A percentile compares a stretch with the other conserved stretches of the same genome.
Evolutionary conservation across 352 stramenopile genomes (phyloP).

Genomic region (Phytophthora gonapodyides): DNA sequence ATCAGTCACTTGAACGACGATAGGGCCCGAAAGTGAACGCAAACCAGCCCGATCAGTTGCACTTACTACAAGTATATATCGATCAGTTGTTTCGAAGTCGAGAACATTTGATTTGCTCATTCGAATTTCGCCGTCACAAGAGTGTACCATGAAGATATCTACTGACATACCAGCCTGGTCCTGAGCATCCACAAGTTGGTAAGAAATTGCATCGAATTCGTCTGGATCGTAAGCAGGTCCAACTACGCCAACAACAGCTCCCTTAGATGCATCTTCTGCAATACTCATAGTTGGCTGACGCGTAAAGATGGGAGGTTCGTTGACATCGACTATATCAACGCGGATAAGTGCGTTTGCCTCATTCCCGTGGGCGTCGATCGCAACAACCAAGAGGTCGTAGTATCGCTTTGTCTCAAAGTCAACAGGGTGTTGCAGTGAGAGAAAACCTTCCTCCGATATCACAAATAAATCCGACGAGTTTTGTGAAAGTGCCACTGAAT

Average conservation of each 20-base stretch:
- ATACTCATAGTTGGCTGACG: slow-evolving; percentile 36
- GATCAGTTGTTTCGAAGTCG: slow-evolving; percentile 41
- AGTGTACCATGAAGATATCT: slow-evolving; percentile 58
- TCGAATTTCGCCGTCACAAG: slow-evolving; percentile 57
- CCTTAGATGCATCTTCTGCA: slow-evolving; percentile 42
- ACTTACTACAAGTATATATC: slow-evolving; percentile 39
- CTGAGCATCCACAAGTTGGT: slow-evolving; percentile 35
- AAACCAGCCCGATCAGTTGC: slow-evolving; percentile 56
- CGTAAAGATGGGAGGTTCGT: slow-evolving; percentile 52
- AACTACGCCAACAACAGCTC: slow-evolving; percentile 40
- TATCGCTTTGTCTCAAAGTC: slow-evolving; percentile 29
- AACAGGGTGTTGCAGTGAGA: slow-evolving; percentile 20
- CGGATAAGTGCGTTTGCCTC: slow-evolving; percentile 31
- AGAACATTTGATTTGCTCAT: slow-evolving; percentile 35
- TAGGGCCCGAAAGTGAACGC: slow-evolving; percentile 13
- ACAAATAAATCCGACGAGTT: slow-evolving; percentile 36
- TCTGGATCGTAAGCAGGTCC: slow-evolving; percentile 51
- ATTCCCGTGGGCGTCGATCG: slow-evolving; percentile 9
- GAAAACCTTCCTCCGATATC: slow-evolving; percentile 26
- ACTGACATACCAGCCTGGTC: slow-evolving; percentile 40
- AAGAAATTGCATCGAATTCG: slow-evolving; percentile 48
- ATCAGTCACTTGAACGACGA: slow-evolving; percentile 20
- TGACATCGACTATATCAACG: slow-evolving; percentile 50
- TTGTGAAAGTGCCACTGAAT: slow-evolving; percentile 42
- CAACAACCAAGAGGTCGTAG: slow-evolving; percentile 29